Base-by-base conservation (phyloP, 352 stramenopile genomes). In the Blastocystis sp. region DNA sequence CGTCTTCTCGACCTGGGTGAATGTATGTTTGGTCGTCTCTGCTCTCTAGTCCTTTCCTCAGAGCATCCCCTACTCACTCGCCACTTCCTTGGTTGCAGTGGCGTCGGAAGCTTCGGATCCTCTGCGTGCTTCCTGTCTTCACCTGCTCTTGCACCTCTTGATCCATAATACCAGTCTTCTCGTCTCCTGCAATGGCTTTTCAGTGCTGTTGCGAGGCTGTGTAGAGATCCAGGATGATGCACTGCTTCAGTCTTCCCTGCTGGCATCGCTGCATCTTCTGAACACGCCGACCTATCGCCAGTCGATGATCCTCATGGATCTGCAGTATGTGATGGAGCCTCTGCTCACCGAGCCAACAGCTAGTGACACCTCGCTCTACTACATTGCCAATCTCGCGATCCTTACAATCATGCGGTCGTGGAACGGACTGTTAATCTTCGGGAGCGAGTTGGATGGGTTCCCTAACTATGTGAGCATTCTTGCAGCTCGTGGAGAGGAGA, bases 241-340 rank as follows among this genome's bases (percentile, higher is more conserved):
- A 6, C 70, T 80, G 11, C 70, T 80, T 43, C 70, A 80, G 20
- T 80, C 70, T 20, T 1, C 70, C 6, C 70, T 80, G 6, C 70
- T 80, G 15, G 34, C 70, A 13, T 80, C 45, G 62, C 45, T 80
- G 5, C 64, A 50, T 47, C 55, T 62, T 41, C 43, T 80, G 3
- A 80, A 63, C 55, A 45, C 23, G 8, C 20, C 53, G 9, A 26
- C 39, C 0, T 80, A 61, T 13, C 70, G 70, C 55, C 70, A 80
- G 54, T 45, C 70, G 23, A 80, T 61, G 34, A 43, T 54, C 18
- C 70, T 80, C 18, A 45, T 80, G 7, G 70, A 80, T 41, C 43
- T 80, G 18, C 70, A 80, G 54, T 41, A 61, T 7, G 39, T 80
- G 23, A 34, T 80, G 70, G 70, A 80, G 3, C 70, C 70, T 34